Evolutionary conservation across 2,329 filamentous ascomycete genomes (phyloP), one percentile per base, ranked within the genome.

Genomic region (Botrytis aclada): DNA sequence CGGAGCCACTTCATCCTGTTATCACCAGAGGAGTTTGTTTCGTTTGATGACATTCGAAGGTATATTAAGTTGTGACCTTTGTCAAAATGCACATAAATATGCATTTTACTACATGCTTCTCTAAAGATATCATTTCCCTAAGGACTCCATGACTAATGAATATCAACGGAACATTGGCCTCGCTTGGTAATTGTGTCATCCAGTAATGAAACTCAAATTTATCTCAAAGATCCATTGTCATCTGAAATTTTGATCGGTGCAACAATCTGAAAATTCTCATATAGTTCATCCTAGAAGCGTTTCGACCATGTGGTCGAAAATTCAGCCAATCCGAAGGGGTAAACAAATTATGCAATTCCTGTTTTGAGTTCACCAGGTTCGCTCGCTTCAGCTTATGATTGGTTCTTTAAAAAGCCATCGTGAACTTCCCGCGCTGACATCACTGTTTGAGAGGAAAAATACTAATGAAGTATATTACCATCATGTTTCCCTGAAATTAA

Each of bases 21-120:
- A 12, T 8, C 0, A 4, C 32, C 22, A 12, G 1, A 25, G 0
- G 1, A 25, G 0, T 25, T 60, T 61, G 20, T 1, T 61, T 22
- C 10, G 2, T 7, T 25, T 22, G 20, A 3, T 14, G 6, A 0
- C 22, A 3, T 34, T 22, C 20, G 1, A 37, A 37, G 2, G 1
- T 0, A 6, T 14, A 0, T 22, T 5, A 37, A 4, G 14, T 12
- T 32, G 0, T 2, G 37, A 5, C 4, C 56, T 60, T 60, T 22
- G 20, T 14, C 5, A 25, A 29, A 16, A 22, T 39, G 4, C n/a
- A 12, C 18, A 37, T 2, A 25, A n/a, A 4, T 5, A 61, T n/a
- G 2, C 3, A 4, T 4, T n/a, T 0, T 14, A 37, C 12, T 22
- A 16, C 22, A 39, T 22, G 7, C 22, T 25, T 34, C 12, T 16